Base-by-base conservation (phyloP, 2,329 filamentous ascomycete species). In the Ophiostoma tasmaniense region DNA sequence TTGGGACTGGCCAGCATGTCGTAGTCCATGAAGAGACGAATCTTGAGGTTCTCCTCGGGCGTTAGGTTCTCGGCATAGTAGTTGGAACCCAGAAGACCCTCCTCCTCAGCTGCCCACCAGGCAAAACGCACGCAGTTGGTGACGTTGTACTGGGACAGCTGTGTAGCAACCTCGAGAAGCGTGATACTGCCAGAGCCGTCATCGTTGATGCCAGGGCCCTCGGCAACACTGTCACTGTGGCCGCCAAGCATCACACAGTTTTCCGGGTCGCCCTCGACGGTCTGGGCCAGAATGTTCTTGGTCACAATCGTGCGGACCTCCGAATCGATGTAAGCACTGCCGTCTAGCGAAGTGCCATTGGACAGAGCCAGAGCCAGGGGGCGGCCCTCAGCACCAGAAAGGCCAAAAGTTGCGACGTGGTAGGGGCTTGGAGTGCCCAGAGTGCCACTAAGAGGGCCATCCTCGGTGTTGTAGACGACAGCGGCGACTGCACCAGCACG, bases 151-250 rank as follows among this genome's bases (percentile, higher is more conserved):
- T 82, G 81, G 30, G 82, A 77, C 69, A 89, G 79, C 72, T 87
- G 85, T 1, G 81, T 83, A 1, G 87, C 87, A 10, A 90, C 80
- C 75, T 90, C 87, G 52, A 90, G 82, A 5, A 89, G 79, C 0
- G 85, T 83, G 68, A 87, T 74, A 42, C 84, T 87, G 68, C 90
- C 90, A 2, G 87, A 89, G 64, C 90, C 90, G 74, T 93, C 89
- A 73, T 93, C 90, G 76, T 93, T 93, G 81, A 93, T 92, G 25
- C 90, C 90, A 0, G 87, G 87, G 0, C 88, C 87, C 67, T 85
- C 87, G 0, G 80, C 75, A 20, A 89, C 87, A 71, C 84, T 85
- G 75, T 89, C 87, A 42, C 83, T 87, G 79, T 90, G 87, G 1
- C 82, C 87, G 22, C 87, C 87, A 0, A 89, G 80, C 84, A 88